Evolutionary conservation across 2,329 filamentous ascomycete species (phyloP).

Genomic region (Paecilomyces formosus): DNA sequence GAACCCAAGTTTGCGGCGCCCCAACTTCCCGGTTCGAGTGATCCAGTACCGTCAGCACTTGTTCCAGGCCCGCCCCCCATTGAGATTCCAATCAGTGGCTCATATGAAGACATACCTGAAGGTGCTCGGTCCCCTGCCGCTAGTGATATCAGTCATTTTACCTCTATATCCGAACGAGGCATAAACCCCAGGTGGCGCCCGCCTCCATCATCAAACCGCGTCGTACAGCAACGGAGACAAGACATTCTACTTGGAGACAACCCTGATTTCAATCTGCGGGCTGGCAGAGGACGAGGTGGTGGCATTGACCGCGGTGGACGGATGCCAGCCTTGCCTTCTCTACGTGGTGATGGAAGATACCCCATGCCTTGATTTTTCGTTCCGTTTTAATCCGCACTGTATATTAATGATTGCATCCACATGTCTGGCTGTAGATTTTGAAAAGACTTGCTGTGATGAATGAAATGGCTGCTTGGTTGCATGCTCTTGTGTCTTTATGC

Average conservation of each 20-base stretch:
- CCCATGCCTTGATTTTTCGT: background rate
- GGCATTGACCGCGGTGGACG: conserved; percentile 7
- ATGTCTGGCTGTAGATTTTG: background rate
- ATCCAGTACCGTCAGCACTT: conserved; percentile 26
- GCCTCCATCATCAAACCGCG: conserved; percentile 36
- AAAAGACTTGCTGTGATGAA: background rate
- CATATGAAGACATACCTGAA: conserved; percentile 58
- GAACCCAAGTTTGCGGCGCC: conserved; percentile 72
- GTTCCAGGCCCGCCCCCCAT: conserved; percentile 30
- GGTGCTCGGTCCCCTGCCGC: conserved; percentile 63
- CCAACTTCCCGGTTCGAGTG: conserved; percentile 19
- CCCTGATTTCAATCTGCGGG: conserved; percentile 74
- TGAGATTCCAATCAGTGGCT: conserved; percentile 36
- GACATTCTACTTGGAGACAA: conserved; percentile 72
- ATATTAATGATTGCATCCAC: background rate
- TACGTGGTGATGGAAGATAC: conserved; percentile 4
- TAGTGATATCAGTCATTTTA: conserved; percentile 79
- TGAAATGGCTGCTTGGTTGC: background rate
- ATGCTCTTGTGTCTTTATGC: background rate
- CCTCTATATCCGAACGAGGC: conserved; percentile 79
- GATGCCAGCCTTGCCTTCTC: conserved; percentile 10
- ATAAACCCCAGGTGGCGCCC: conserved; percentile 78
- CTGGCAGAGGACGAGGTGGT: conserved; percentile 14
- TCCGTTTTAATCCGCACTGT: background rate
- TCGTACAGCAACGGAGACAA: conserved; percentile 50